phyloP scores from a whole-genome alignment of 129 eudicot genomes.

The Escallonia rubra region DNA sequence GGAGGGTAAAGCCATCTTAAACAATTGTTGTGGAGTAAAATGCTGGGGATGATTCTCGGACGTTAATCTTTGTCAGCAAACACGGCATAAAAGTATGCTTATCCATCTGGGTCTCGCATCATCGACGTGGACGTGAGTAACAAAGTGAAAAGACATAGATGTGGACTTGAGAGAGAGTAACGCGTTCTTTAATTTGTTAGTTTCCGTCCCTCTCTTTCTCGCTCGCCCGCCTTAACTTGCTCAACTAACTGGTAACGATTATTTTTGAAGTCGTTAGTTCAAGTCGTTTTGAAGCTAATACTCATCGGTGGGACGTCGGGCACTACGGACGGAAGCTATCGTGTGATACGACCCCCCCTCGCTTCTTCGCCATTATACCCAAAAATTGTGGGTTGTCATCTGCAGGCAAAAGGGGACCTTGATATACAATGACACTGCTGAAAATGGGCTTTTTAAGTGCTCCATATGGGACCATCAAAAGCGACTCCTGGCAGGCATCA shows the following conservation, averaged over 20 bases:
- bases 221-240: background rate
- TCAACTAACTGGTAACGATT: background rate
- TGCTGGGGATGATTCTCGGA: background rate
- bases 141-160: constrained; percentile 7
- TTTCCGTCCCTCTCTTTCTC: background rate
- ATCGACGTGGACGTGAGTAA: constrained; percentile 34
- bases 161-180: constrained; percentile 4
- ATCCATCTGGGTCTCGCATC: constrained; percentile 17
- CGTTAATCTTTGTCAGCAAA: background rate
- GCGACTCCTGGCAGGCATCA: too few species aligned
- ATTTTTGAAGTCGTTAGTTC: too few species aligned
- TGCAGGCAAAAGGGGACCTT: constrained; percentile 8
- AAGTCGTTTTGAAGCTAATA: too few species aligned
- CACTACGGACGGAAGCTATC: too few species aligned
- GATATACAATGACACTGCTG: constrained; percentile 1
- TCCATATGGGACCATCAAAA: too few species aligned
- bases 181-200: background rate
- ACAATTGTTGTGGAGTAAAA: too few species aligned
- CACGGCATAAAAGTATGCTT: background rate
- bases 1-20: background rate
- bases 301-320: too few species aligned
- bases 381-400: background rate
- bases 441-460: constrained; percentile 18
- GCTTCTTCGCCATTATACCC: background rate
- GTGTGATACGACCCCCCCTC: too few species aligned